A percentile compares a stretch with the other conserved stretches of the same genome.
phyloP scores from a whole-genome alignment of 192 early-diverging fungal genomes.

The Coemansia sp. region DNA sequence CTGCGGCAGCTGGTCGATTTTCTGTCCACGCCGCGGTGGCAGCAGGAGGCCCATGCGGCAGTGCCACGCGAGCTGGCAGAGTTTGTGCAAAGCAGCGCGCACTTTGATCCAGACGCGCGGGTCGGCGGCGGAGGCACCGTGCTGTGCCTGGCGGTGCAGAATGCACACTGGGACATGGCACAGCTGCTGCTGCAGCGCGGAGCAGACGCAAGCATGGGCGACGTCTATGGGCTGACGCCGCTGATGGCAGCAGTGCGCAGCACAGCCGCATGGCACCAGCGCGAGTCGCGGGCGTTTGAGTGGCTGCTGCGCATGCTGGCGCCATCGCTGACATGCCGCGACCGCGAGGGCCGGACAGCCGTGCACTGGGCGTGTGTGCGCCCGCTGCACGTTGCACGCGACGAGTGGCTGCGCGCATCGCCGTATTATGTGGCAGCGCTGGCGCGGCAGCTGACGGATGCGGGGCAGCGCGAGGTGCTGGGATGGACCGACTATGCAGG shows the following conservation, averaged over 20 bases:
- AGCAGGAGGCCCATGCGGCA: neutral
- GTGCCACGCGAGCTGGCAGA: slow-evolving; percentile 17
- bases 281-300: slow-evolving; percentile 16
- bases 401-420: slow-evolving; percentile 18
- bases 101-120: slow-evolving; percentile 11
- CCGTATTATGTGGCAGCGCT: slow-evolving; percentile 17
- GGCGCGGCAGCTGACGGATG: slow-evolving; percentile 8
- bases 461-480: slow-evolving; percentile 17
- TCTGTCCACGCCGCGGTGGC: slow-evolving; percentile 7
- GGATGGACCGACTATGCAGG: slow-evolving; percentile 35
- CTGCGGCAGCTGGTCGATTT: slow-evolving; percentile 8
- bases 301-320: slow-evolving; percentile 36
- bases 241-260: slow-evolving; percentile 37
- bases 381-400: neutral
- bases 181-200: slow-evolving; percentile 34
- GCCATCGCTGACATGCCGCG: slow-evolving; percentile 19
- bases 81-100: slow-evolving; percentile 9
- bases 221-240: slow-evolving; percentile 32
- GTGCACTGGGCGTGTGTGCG: slow-evolving; percentile 41
- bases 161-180: slow-evolving; percentile 40
- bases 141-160: slow-evolving; percentile 29
- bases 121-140: slow-evolving; percentile 14
- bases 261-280: slow-evolving; percentile 17
- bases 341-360: slow-evolving; percentile 35
- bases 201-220: slow-evolving; percentile 10